phyloP scores from a whole-genome alignment of 108 stramenopile species.

The Conticribra guillardii region DNA sequence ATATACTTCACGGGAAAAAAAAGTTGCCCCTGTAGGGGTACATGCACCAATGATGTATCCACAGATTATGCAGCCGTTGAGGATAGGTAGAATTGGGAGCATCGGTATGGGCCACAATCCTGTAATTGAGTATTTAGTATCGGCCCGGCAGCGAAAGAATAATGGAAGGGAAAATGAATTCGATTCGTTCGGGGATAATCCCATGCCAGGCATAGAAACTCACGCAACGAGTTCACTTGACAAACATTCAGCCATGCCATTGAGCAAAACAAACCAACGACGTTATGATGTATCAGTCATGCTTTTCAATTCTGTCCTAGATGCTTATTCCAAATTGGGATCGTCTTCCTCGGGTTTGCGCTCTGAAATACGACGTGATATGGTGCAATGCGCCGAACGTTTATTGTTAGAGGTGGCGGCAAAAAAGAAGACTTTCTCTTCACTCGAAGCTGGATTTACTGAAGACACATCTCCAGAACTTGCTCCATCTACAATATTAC shows the following conservation, averaged over 20 bases:
- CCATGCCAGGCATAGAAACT: neutral
- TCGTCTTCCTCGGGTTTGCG: slow-evolving; percentile 21
- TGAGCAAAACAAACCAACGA: slow-evolving; percentile 39
- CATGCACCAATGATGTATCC: neutral
- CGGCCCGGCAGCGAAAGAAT: neutral
- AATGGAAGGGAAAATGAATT: neutral
- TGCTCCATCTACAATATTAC: slow-evolving; percentile 30
- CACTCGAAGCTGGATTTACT: neutral
- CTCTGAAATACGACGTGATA: slow-evolving; percentile 27
- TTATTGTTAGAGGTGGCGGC: slow-evolving; percentile 33
- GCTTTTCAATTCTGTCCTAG: slow-evolving; percentile 40
- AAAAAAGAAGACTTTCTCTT: slow-evolving; percentile 1
- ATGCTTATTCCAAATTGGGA: slow-evolving; percentile 37
- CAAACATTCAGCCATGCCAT: neutral
- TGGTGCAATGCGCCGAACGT: slow-evolving; percentile 38
- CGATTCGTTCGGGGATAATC: slow-evolving; percentile 5
- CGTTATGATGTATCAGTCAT: slow-evolving; percentile 37
- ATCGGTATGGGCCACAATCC: neutral
- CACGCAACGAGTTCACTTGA: neutral
- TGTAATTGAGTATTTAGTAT: neutral
- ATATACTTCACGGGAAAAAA: slow-evolving; percentile 11
- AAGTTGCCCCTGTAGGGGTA: neutral
- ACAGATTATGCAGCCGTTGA: neutral
- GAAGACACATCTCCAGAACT: neutral
- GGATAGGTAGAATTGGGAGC: slow-evolving; percentile 25